Conservation (phyloP, 164 flowering plant genomes). For the Macadamia tetraphylla region DNA sequence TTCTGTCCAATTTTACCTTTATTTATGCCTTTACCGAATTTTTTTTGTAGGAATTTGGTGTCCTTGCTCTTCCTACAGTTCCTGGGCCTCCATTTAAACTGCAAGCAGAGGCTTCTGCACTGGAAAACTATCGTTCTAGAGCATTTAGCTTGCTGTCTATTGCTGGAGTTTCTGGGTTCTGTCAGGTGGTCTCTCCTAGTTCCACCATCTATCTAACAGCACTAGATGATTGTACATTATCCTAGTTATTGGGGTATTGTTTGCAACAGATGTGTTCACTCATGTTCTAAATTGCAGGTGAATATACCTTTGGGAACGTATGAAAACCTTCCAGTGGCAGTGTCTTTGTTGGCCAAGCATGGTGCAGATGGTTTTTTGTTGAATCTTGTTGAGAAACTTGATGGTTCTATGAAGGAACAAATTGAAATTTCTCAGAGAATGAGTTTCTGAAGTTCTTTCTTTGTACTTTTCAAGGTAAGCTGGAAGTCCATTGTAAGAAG, state of each 20-base stretch:
- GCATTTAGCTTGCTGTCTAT: slow-evolving; percentile 54
- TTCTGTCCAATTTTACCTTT: too few species aligned
- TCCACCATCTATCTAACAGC: too few species aligned
- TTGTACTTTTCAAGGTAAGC: too few species aligned
- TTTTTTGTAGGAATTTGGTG: slow-evolving; percentile 48
- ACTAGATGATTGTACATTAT: neutral
- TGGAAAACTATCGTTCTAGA: slow-evolving; percentile 42
- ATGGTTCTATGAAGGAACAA: slow-evolving; percentile 43
- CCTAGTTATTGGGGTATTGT: neutral
- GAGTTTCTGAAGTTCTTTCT: neutral
- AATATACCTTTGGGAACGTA: too few species aligned
- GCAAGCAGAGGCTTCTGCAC: slow-evolving; percentile 36
- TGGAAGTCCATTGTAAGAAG: too few species aligned
- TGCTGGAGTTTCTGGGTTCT: slow-evolving; percentile 82
- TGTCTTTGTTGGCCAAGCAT: too few species aligned
- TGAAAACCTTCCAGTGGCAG: too few species aligned
- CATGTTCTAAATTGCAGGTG: too few species aligned
- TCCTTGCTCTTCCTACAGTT: slow-evolving; percentile 79
- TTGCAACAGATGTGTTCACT: too few species aligned
- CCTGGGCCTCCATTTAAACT: slow-evolving; percentile 88
- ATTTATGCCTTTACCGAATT: too few species aligned
- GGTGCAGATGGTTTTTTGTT: too few species aligned
- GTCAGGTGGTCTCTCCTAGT: slow-evolving; percentile 49
- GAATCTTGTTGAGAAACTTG: slow-evolving; percentile 16
- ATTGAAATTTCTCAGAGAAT: neutral